Evolutionary conservation across 768 basidiomycete species (phyloP), one percentile per base, ranked within the genome.

Genomic region (Pisolithus orientalis): DNA sequence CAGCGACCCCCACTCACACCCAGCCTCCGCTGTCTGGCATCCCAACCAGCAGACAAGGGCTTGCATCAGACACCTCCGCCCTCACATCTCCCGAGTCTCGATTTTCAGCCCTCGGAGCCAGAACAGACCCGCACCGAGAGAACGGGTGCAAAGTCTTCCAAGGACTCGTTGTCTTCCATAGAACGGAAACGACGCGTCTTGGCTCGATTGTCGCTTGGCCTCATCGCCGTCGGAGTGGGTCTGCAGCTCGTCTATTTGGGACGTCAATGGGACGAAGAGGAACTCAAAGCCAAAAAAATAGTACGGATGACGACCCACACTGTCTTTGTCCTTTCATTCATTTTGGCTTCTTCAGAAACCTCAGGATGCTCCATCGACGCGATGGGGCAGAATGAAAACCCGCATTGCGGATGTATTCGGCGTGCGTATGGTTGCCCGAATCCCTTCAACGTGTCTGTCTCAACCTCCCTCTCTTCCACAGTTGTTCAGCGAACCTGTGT

Each of bases 401-500:
- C 79, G 89, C 40, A 81, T 84, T 62, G 70, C 66, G 31, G 80
- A 84, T 39, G 62, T 87, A 61, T 87, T 89, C 52, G 85, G 84
- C 59, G 89, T 90, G 64, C 44, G 84, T 71, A 27, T 47, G 46
- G 45, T 44, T 25, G 4, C 8, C 28, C 43, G 27, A 21, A 46
- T 25, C 39, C 13, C 10, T 4, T 3, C 28, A 17, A 25, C 21
- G 7, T 1, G 2, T 8, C 2, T 45, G 8, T 28, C 14, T 56
- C 24, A 54, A 24, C 31, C 47, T n/a, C n/a, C 31, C 2, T 0
- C 24, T 21, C 32, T 45, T 2, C 9, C 2, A 14, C 59, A 96
- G 91, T 85, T 84, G 66, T 94, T 98, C 71, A 91, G 85, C 64
- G 89, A 98, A 73, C 96, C 96, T 3, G 82, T 85, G 44, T 96